Percentiles rank a stretch among this genome's conserved stretches.
These are phyloP conservation scores for Canariomyces notabilis DNA, from an alignment of 2,329 filamentous ascomycete species.

Conservation along the genomic window DNA sequence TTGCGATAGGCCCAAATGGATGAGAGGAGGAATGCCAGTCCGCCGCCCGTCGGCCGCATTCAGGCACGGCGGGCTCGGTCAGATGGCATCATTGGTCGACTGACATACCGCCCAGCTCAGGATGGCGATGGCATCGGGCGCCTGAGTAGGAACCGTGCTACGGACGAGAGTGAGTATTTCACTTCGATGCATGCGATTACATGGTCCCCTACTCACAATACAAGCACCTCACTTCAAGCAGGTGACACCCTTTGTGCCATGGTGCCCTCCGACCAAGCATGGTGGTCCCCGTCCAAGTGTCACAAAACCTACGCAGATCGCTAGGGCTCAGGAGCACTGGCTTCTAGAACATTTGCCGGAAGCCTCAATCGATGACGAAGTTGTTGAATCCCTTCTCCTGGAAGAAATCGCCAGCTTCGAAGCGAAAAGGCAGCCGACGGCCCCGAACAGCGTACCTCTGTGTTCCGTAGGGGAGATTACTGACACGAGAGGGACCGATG, in stretches of 20 bases:
- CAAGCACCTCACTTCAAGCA: slow-evolving; percentile 27
- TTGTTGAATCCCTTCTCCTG: slow-evolving; percentile 30
- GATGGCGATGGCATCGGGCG: slow-evolving; percentile 21
- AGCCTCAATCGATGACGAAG: slow-evolving; percentile 38
- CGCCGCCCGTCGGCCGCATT: slow-evolving; percentile 7
- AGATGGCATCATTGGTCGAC: slow-evolving; percentile 22
- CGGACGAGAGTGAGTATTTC: slow-evolving; percentile 25
- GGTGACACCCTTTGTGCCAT: slow-evolving; percentile 25
- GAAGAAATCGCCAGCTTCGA: slow-evolving; percentile 32
- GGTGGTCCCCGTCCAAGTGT: slow-evolving; percentile 1
- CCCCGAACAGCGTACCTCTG: slow-evolving; percentile 29
- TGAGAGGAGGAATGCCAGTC: slow-evolving; percentile 15
- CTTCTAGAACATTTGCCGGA: slow-evolving; percentile 48
- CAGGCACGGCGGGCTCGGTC: slow-evolving; percentile 11
- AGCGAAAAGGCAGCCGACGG: slow-evolving; percentile 6
- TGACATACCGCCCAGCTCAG: slow-evolving; percentile 22
- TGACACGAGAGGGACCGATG: slow-evolving; percentile 32
- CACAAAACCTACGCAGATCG: slow-evolving; percentile 23
- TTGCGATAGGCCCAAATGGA: slow-evolving; percentile 22
- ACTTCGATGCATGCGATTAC: background rate
- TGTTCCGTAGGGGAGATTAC: slow-evolving; percentile 54
- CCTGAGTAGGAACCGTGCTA: slow-evolving; percentile 34
- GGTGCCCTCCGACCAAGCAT: slow-evolving; percentile 24
- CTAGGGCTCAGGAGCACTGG: slow-evolving; percentile 42
- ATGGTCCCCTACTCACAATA: slow-evolving; percentile 4